Evolutionary conservation across 139 green algal species (phyloP).

Genomic region (Micractinium sp.): DNA sequence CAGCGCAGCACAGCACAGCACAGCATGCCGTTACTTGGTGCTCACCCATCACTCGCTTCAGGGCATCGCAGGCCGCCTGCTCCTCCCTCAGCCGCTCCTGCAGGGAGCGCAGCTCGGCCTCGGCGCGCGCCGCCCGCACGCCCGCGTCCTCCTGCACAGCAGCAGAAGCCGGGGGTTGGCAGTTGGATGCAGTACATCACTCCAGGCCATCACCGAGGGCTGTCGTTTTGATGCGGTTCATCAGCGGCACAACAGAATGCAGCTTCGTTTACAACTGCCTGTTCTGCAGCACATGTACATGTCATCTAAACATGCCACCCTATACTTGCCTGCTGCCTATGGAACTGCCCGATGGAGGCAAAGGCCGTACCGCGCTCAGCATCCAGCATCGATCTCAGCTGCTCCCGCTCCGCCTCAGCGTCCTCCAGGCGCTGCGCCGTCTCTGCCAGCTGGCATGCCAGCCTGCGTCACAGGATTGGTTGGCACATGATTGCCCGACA

Average conservation of each 20-base stretch:
- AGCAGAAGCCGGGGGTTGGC: background rate
- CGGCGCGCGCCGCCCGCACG: background rate
- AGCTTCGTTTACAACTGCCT: no score
- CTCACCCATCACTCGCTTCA: constrained; percentile 36
- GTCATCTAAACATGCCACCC: no score
- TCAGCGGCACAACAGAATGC: no score
- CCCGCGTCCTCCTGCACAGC: constrained; percentile 20
- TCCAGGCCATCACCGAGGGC: no score
- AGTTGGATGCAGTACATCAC: no score
- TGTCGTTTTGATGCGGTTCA: background rate
- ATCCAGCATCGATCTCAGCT: constrained; percentile 21
- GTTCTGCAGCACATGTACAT: no score
- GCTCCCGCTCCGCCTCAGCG: constrained; percentile 15
- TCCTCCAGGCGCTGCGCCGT: background rate
- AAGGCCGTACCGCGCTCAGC: constrained; percentile 37
- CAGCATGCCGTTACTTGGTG: background rate
- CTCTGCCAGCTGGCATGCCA: constrained; percentile 16
- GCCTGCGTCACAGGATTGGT: background rate
- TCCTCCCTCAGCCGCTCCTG: constrained; percentile 36
- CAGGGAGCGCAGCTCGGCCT: constrained; percentile 20
- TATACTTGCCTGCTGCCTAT: constrained; percentile 32
- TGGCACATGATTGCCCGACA: background rate
- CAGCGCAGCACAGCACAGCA: background rate
- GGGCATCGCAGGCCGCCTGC: constrained; percentile 44
- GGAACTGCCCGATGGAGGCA: constrained; percentile 50